Evolutionary conservation across 371 early-diverging fungal genomes (phyloP), one percentile per base, ranked within the genome.

Genomic region (Ecytonucleospora hepatopenaei): DNA sequence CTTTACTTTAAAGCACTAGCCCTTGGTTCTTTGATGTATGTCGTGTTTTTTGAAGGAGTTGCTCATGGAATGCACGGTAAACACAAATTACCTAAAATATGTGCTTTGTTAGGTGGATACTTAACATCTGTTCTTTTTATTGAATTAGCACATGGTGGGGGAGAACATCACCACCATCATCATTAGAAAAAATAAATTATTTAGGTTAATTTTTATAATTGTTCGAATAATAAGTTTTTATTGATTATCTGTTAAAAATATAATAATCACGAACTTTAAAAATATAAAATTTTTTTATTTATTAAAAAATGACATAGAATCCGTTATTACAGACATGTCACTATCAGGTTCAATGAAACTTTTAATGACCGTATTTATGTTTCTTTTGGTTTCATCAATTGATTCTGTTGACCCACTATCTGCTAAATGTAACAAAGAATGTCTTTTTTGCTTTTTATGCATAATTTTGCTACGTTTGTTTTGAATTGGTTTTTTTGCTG

Each of bases 1-100:
- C 27, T 35, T 2, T 21, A 62, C 28, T 74, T 68, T 60, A 62
- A 71, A 32, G 77, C 78, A 23, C 30, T 74, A n/a, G 63, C 75
- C 4, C 65, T 75, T 32, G 80, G 80, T 21, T 67, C 71, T 51
- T 48, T 76, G 33, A 67, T 75, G 57, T 80, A 75, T 71, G 75
- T 80, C 62, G 77, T 80, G 17, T 72, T 69, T 54, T 61, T 80
- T 17, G 80, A 80, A 68, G 75, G 76, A 73, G 68, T 80, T 28
- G 74, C 74, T 15, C 69, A 65, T 46, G 27, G 54, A 48, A 62
- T 78, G 24, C 76, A 75, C 56, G 58, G 67, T 8, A 59, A 62
- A 21, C 56, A 59, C 0, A 63, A 62, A 19, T 32, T 24, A 8
- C 3, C 16, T 16, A 73, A 68, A 23, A 49, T 73, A 33, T 19